Base-by-base conservation (phyloP, 805 yeast genomes). In the Wickerhamiella sergipiensis region DNA sequence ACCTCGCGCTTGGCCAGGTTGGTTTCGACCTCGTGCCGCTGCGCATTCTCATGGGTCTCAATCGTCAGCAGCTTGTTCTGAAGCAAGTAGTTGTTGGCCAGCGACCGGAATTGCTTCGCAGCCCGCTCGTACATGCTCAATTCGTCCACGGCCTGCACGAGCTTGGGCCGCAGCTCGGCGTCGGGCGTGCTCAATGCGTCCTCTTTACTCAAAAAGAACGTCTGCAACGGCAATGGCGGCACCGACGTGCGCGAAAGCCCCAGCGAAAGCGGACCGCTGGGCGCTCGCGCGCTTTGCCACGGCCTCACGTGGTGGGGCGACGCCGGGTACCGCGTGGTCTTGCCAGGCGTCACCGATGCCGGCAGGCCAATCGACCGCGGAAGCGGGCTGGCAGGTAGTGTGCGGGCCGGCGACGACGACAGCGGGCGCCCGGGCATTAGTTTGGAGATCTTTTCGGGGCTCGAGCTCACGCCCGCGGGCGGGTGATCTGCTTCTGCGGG, bases 21-120 rank as follows among this genome's bases (percentile, higher is more conserved):
- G 47, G 65, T 67, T 55, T 75, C 79, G 17, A 75, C 79, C 55
- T 73, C 75, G 51, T 67, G 66, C 18, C 78, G 61, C 63, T 70
- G 74, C 43, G 68, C 69, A 10, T 68, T 67, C 52, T 74, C 77
- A 43, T 67, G 68, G 17, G 71, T 57, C 44, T 73, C 74, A 18
- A 74, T 66, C 6, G 69, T 67, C 43, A 72, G 56, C 29, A 78
- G 63, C 58, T 74, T 60, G 51, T 61, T 63, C 55, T 70, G 73
- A 33, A 70, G 61, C 47, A 51, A 26, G 36, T 51, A 50, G 42
- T 57, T 55, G 53, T 40, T 56, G 15, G 63, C 63, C 24, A 56
- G 47, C n/a, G 47, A 19, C 19, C 62, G 48, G 50, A 60, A 58
- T 47, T 57, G 60, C 48, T 50, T 55, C 12, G 63, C 59, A 17